Evolutionary conservation across 2,329 filamentous ascomycete species (phyloP), one percentile per base, ranked within the genome.

Genomic region (Fusarium ramigenum): DNA sequence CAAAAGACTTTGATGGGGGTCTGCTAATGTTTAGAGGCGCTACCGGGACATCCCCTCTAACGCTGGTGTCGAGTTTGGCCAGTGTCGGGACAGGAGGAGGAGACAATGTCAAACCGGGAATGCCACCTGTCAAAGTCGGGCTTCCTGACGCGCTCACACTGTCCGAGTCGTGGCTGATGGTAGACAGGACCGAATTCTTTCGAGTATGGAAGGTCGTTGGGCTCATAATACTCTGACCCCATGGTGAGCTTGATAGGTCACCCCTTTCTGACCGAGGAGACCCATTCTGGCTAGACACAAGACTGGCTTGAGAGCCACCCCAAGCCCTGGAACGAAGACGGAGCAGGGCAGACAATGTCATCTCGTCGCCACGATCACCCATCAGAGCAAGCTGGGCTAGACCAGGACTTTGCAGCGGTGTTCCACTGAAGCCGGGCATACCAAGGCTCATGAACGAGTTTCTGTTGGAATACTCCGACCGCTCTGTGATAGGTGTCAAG

Each of bases 401-500:
- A 0, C 93, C 93, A 1, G 94, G 93, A 73, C 92, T 94, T 37
- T 91, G 86, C 5, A 94, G 77, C 2, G 82, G 82, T 44, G 84
- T 80, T 64, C 86, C 89, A 18, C 78, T 78, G 36, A 82, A 78
- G 7, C 79, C 75, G 16, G 82, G 80, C 66, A 84, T 82, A 34
- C 82, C 83, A 69, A 96, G 84, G 66, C 92, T 94, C 84, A 97
- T 93, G 66, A 97, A 90, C 2, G 93, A 97, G 80, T 98, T 98
- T 49, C 96, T 91, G 66, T 97, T 97, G 46, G 94, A 97, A 85
- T 97, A 98, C 82, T 99, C 96, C 66, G 94, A 97, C 18, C 95
- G 90, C 81, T 98, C 96, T 0, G 96, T 98, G 77, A 99, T 98
- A 10, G 96, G 96, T 2, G 96, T 98, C 53, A 99, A 85, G 77